phyloP scores from a whole-genome alignment of 441 rosid species.

The Populus hybrid region DNA sequence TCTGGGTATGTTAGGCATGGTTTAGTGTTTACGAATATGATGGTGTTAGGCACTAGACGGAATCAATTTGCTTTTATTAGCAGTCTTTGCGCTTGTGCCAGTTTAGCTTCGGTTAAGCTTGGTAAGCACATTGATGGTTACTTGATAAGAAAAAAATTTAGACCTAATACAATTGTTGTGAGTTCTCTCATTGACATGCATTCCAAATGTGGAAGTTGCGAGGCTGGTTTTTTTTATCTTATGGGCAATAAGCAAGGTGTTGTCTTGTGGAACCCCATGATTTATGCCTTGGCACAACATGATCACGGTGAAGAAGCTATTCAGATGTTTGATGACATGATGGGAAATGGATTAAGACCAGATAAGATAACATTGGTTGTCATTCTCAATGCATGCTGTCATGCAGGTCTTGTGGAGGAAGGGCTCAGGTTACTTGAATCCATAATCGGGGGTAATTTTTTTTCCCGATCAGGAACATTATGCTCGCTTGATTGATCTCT shows the following conservation, averaged over 20 bases:
- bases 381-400: conserved; percentile 63
- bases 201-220: conserved; percentile 65
- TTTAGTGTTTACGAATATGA: conserved; percentile 43
- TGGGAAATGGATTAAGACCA: conserved; percentile 39
- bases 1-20: conserved; percentile 49
- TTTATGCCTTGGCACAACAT: conserved; percentile 57
- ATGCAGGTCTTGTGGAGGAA: conserved; percentile 53
- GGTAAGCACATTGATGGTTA: conserved; percentile 60
- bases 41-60: conserved; percentile 37
- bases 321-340: conserved; percentile 53
- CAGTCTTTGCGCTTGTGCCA: conserved; percentile 66
- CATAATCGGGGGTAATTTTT: conserved; percentile 37
- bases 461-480: conserved; percentile 60
- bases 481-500: conserved; percentile 67
- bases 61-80: conserved; percentile 67
- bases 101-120: conserved; percentile 47
- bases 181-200: conserved; percentile 71
- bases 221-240: conserved; percentile 45
- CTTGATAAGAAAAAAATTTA: conserved; percentile 29
- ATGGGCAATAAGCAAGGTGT: conserved; percentile 40
- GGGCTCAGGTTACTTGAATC: conserved; percentile 40
- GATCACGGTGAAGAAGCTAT: conserved; percentile 64
- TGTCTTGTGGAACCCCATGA: conserved; percentile 67
- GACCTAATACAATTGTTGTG: conserved; percentile 43
- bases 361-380: conserved; percentile 65